These are phyloP conservation scores for Clavaria fumosa DNA, from an alignment of 768 basidiomycete genomes.

Conservation along the genomic window DNA sequence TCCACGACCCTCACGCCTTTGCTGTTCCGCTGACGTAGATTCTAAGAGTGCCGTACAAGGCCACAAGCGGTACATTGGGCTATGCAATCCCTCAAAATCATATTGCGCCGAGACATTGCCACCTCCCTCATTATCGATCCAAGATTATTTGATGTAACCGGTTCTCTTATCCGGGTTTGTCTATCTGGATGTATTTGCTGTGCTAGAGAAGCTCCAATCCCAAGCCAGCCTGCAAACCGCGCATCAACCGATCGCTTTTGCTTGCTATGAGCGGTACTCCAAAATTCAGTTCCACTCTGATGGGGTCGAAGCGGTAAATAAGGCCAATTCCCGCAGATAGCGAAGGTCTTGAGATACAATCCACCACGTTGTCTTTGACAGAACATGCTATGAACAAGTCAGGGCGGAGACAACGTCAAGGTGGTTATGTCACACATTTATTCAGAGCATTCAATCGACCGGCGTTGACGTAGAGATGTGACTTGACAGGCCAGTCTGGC, in stretches of 20 bases:
- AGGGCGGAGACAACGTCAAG: conserved; percentile 7
- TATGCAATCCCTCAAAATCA: no score
- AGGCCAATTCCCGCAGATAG: conserved; percentile 72
- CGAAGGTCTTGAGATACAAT: conserved; percentile 39
- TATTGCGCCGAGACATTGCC: no score
- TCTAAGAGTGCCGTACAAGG: no score
- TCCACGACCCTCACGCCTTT: no score
- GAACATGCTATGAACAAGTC: conserved; percentile 19
- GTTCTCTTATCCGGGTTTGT: no score
- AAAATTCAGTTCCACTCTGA: conserved; percentile 80
- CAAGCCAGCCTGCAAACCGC: conserved; percentile 69
- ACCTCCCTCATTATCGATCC: no score
- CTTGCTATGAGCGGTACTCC: conserved; percentile 66
- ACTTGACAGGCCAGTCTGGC: conserved; percentile 73
- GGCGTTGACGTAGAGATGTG: conserved; percentile 68
- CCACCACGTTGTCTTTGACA: conserved; percentile 24
- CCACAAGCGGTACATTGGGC: no score
- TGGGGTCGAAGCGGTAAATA: conserved; percentile 64
- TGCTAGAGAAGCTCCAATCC: conserved; percentile 60
- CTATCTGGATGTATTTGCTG: no score
- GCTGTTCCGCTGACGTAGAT: no score
- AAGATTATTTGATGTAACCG: no score
- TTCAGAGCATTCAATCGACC: conserved; percentile 55
- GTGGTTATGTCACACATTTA: conserved; percentile 24
- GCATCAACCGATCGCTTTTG: conserved; percentile 46